phyloP scores from a whole-genome alignment of 306 rosid genomes.

The Acacia confusa region DNA sequence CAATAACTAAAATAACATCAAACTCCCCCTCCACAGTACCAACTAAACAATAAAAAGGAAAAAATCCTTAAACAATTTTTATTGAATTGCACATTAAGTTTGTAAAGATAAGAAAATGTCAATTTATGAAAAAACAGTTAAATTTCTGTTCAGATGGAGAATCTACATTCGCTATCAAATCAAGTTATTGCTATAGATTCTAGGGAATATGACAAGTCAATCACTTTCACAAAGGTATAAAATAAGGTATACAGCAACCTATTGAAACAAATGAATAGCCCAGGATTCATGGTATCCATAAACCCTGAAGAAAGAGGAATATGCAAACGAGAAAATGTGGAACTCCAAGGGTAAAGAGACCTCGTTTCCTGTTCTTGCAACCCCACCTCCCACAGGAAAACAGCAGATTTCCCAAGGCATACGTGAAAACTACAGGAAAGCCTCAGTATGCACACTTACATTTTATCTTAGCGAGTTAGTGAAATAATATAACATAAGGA shows the following conservation, averaged over 20 bases:
- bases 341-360: neutral
- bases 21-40: neutral
- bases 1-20: slow-evolving; percentile 8
- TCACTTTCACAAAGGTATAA: neutral
- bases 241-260: neutral
- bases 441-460: neutral
- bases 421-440: neutral
- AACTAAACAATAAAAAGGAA: neutral
- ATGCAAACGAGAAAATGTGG: neutral
- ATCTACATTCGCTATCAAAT: neutral
- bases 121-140: neutral
- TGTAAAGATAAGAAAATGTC: neutral
- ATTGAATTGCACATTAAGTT: neutral
- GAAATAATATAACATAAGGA: neutral
- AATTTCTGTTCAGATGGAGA: neutral
- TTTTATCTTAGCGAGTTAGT: neutral
- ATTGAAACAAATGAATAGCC: neutral
- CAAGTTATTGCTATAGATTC: neutral
- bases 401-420: neutral
- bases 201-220: neutral
- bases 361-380: neutral
- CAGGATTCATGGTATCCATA: neutral
- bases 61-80: neutral
- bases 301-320: neutral
- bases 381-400: neutral